A percentile compares a stretch with the other conserved stretches of the same genome.
Evolutionary conservation across 1,139 yeast species (phyloP).

Genomic region (Scheffersomyces insectosa): DNA sequence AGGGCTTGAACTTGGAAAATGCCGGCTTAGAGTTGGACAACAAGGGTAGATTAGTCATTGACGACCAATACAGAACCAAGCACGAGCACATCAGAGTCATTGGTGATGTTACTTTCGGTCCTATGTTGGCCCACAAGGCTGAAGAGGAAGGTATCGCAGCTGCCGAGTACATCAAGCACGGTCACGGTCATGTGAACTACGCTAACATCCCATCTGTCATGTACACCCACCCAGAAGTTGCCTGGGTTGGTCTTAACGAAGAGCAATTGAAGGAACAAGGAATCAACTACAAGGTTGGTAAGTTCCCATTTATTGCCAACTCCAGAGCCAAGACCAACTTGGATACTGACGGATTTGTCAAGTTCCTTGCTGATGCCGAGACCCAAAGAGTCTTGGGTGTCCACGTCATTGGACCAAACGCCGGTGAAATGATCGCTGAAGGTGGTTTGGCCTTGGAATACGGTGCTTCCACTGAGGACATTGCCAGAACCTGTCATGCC

Average conservation of each 20-base stretch:
- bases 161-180: conserved; percentile 87
- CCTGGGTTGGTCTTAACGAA: conserved; percentile 98
- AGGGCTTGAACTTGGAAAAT: conserved; percentile 85
- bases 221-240: conserved; percentile 99
- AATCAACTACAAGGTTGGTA: conserved; percentile 88
- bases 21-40: conserved; percentile 89
- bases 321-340: conserved; percentile 98
- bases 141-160: conserved; percentile 99
- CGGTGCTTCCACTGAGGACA: conserved; percentile 98
- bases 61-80: conserved; percentile 90
- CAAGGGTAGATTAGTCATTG: conserved; percentile 91
- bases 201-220: conserved; percentile 96
- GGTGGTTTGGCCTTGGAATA: conserved; percentile 97
- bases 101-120: conserved; percentile 98
- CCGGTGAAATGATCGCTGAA: conserved; percentile 99
- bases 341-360: conserved; percentile 97
- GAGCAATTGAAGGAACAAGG: conserved; percentile 95
- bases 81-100: conserved; percentile 92
- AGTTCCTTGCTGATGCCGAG: conserved; percentile 93
- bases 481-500: conserved; percentile 97
- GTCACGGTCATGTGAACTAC: conserved; percentile 98
- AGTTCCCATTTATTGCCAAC: conserved; percentile 98
- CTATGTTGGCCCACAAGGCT: conserved; percentile 99
- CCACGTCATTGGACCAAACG: conserved; percentile 96
- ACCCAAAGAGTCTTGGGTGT: conserved; percentile 96